Conservation (phyloP, 2,329 filamentous ascomycete species). For the Aspergillus unguis region DNA sequence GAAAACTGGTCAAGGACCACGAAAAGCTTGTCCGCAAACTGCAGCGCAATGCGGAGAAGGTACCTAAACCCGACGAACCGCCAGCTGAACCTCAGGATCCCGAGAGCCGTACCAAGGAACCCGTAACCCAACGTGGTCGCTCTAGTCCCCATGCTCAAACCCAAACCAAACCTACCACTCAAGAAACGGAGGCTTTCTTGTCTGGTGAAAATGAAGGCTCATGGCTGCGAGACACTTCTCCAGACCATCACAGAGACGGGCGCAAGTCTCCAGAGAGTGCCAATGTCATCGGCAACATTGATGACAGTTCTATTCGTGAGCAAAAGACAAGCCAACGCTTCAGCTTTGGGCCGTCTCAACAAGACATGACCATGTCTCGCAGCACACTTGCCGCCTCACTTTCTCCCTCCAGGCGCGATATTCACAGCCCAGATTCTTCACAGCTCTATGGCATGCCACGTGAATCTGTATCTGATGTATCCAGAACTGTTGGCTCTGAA, state of each 20-base stretch:
- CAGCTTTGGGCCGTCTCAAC: constrained; percentile 32
- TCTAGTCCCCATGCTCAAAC: constrained; percentile 7
- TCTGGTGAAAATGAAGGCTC: constrained; percentile 22
- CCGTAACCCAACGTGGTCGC: constrained; percentile 8
- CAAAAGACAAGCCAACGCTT: constrained; percentile 25
- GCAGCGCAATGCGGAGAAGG: constrained; percentile 50
- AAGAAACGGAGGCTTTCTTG: constrained; percentile 11
- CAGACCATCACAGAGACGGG: constrained; percentile 21
- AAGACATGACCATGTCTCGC: constrained; percentile 33
- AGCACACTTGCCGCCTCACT: constrained; percentile 34
- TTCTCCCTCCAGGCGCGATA: constrained; percentile 46
- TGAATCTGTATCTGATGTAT: constrained; percentile 52
- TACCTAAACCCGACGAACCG: constrained; percentile 54
- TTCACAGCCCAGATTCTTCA: constrained; percentile 52
- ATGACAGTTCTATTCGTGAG: constrained; percentile 33
- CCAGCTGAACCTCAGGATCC: constrained; percentile 32
- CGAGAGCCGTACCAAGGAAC: constrained; percentile 9
- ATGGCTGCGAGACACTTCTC: constrained; percentile 35
- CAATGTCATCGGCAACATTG: constrained; percentile 32
- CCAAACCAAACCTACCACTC: constrained; percentile 11
- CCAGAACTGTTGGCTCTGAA: constrained; percentile 51
- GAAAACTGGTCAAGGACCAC: constrained; percentile 68
- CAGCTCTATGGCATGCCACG: constrained; percentile 50
- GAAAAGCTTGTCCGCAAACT: constrained; percentile 54
- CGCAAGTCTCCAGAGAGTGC: constrained; percentile 31